Evolutionary conservation across 2,329 filamentous ascomycete genomes (phyloP), one percentile per base, ranked within the genome.

Genomic region (Penicillium sp.): DNA sequence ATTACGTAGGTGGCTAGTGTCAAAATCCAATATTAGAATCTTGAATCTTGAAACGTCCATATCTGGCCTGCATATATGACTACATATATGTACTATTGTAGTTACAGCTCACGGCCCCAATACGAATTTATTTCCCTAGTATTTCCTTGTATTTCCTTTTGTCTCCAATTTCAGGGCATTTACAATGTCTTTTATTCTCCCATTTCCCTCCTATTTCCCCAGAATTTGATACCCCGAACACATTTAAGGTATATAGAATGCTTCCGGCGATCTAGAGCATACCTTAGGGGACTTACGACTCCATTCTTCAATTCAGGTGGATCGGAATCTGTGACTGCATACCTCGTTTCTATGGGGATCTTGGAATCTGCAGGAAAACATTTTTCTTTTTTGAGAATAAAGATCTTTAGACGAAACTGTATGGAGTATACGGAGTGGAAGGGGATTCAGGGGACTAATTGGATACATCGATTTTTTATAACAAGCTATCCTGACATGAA

Each of bases 261-360:
- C 14, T 38, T 45, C 24, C 40, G 40, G 40, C 24, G 16, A 48
- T 48, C 46, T 29, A 20, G 37, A 24, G 40, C 50, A 53, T 48
- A 39, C 34, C 34, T 38, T 9, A 38, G 20, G 6, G 39, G 39
- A 35, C 13, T 16, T 16, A 35, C 32, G 6, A 35, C n/a, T 16
- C 34, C 45, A 50, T 52, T 46, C 50, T 37, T 11, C 48, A 18
- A 7, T 46, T 3, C 22, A 43, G 34, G 47, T 55, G 39, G 48
- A 52, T 52, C 29, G 40, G 29, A 52, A 52, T 52, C 13, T 20
- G 20, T 32, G 7, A 16, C 40, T 40, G 34, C 48, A 56, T 56
- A 11, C 22, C 42, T 52, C 20, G 53, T 56, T 56, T 52, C 53
- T 52, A 56, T 52, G 48, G 48, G n/a, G 49, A 56, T 51, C 20